Evolutionary conservation across 2,329 filamentous ascomycete genomes (phyloP), one percentile per base, ranked within the genome.

Genomic region (Dactylellina sp.): DNA sequence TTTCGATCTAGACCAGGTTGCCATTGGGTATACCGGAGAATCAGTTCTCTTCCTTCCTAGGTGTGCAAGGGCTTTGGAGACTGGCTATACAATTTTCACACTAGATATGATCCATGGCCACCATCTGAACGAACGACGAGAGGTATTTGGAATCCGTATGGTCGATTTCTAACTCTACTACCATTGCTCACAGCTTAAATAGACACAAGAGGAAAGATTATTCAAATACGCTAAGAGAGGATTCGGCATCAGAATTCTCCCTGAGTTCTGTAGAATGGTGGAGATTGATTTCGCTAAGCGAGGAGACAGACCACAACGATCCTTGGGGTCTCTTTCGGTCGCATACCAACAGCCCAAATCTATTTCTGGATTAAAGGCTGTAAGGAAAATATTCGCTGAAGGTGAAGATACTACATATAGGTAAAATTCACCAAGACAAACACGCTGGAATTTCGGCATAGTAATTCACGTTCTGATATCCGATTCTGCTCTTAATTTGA

Each of bases 191-290:
- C 9, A 4, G 28, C 9, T 32, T 32, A 5, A 6, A 14, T 42
- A 42, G 39, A 71, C 74, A 9, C 71, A 75, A 50, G 56, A 76
- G 3, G 20, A 22, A 4, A 70, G 77, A 11, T 42, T 79, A 18
- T 77, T 77, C 49, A 78, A 79, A 55, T 79, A 79, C 35, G 78
- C 77, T 18, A 64, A 76, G n/a, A 71, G 77, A 35, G 78, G 78
- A 1, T 79, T 79, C 22, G 78, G 78, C 7, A n/a, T 79, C 11
- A 66, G 77, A 1, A 77, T 79, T 5, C 52, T 78, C 14, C 71
- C 77, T 6, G 77, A 76, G 20, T 78, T 77, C 52, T 75, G 71
- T 9, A 68, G 49, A 24, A 75, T 71, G 11, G 60, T 78, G 7
- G 75, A 77, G 39, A 16, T 75, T 18, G 65, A 77, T 18, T 55